phyloP scores from a whole-genome alignment of 352 stramenopile genomes.

The Phytophthora cactorum region DNA sequence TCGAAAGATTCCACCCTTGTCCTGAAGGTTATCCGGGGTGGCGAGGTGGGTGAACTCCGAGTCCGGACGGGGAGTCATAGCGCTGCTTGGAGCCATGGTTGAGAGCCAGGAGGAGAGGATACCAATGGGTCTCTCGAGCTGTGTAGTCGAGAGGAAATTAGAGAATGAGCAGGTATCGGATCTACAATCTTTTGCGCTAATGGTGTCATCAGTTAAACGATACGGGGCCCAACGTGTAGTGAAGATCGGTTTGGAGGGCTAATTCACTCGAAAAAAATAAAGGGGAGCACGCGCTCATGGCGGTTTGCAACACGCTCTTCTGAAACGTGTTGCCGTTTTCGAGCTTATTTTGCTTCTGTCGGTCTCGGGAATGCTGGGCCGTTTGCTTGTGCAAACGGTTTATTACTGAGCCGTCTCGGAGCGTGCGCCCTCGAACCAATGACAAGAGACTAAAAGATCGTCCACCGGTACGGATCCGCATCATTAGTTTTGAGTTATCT shows the following conservation, averaged over 20 bases:
- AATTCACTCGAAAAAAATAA: conserved; percentile 6
- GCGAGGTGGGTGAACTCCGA: conserved; percentile 25
- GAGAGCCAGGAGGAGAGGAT: neutral
- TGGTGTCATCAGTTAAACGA: neutral
- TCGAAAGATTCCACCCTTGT: conserved; percentile 12
- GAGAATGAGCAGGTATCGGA: conserved; percentile 12
- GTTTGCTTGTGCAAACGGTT: conserved; percentile 4
- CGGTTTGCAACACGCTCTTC: conserved; percentile 16
- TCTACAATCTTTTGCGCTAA: no score
- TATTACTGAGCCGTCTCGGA: conserved; percentile 14
- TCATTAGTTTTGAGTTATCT: neutral
- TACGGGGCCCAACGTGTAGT: neutral
- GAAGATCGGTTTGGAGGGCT: neutral
- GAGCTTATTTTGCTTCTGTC: no score
- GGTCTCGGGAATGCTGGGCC: neutral
- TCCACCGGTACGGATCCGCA: neutral
- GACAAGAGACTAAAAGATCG: conserved; percentile 1
- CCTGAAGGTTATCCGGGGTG: conserved; percentile 23
- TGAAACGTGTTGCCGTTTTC: no score
- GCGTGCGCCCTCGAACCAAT: conserved; percentile 27
- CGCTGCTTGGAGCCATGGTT: conserved; percentile 18
- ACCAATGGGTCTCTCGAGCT: conserved; percentile 4
- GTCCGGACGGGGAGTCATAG: conserved; percentile 21
- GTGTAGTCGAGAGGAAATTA: conserved; percentile 22
- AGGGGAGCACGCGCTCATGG: conserved; percentile 9